Percentiles rank a stretch among this genome's conserved stretches.
Conservation (phyloP, 768 basidiomycete species). For the Termitomyces sp. region DNA sequence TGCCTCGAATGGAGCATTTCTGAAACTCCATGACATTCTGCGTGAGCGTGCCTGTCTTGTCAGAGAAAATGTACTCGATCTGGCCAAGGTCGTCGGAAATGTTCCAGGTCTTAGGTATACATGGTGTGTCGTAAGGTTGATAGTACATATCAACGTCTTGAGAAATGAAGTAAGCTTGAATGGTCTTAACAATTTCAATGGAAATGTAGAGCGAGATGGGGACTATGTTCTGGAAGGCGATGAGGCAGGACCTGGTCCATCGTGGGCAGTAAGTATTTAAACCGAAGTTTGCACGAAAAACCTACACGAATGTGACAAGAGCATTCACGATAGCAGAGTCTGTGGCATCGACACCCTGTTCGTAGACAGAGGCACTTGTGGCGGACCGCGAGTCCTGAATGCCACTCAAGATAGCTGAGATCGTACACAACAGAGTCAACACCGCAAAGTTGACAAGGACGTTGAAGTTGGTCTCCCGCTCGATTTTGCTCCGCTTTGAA, state of each 20-base stretch:
- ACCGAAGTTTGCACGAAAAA: constrained; percentile 13
- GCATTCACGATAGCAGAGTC: constrained; percentile 61
- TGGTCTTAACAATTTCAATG: constrained; percentile 97
- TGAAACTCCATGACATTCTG: constrained; percentile 99
- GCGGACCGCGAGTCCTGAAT: constrained; percentile 51
- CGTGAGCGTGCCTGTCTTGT: constrained; percentile 96
- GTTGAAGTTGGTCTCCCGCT: constrained; percentile 98
- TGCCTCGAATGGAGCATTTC: constrained; percentile 83
- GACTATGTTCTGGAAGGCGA: constrained; percentile 97
- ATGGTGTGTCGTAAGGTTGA: constrained; percentile 76
- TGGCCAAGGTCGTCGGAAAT: constrained; percentile 98
- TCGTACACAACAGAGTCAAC: constrained; percentile 69
- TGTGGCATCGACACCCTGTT: constrained; percentile 59
- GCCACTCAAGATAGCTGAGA: constrained; percentile 75
- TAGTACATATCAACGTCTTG: constrained; percentile 98
- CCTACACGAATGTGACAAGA: constrained; percentile 88
- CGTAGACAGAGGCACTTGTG: constrained; percentile 73
- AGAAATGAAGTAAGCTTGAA: constrained; percentile 94
- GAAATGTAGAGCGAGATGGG: constrained; percentile 96
- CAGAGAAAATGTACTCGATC: constrained; percentile 88
- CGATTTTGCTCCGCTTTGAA: constrained; percentile 96
- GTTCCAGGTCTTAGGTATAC: constrained; percentile 97
- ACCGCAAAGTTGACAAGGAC: constrained; percentile 90
- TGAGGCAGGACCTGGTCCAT: constrained; percentile 73
- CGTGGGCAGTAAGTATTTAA: constrained; percentile 5